These are phyloP conservation scores for Apiospora marii DNA, from an alignment of 2,329 filamentous ascomycete species.

Conservation along the genomic window DNA sequence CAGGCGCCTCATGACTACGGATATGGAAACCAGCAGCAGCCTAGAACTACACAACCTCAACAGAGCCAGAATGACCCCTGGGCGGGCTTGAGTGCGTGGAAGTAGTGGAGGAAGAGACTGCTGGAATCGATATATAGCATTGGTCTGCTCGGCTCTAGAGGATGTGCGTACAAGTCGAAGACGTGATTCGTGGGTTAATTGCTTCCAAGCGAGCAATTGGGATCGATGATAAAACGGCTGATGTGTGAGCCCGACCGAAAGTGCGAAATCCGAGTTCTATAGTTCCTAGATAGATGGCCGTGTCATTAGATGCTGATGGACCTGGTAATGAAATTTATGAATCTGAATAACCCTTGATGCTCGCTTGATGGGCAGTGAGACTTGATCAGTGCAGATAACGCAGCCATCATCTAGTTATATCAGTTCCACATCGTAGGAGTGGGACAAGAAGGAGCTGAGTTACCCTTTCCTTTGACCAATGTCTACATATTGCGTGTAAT, in stretches of 20 bases:
- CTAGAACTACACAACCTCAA: not conserved
- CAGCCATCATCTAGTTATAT: not conserved
- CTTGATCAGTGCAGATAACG: not conserved
- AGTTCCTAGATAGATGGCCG: not conserved
- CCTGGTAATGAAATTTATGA: not conserved
- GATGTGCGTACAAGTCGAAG: not conserved
- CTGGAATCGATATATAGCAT: too few species aligned
- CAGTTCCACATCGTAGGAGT: not conserved
- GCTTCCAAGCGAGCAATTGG: not conserved
- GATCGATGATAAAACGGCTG: not conserved
- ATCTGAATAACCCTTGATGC: not conserved
- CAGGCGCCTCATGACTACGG: conserved; percentile 9
- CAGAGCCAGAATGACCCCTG: conserved; percentile 44
- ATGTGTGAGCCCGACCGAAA: not conserved
- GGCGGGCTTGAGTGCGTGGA: conserved; percentile 41
- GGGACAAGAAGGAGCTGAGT: too few species aligned
- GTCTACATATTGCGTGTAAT: too few species aligned
- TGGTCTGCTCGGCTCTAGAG: not conserved
- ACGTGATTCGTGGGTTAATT: too few species aligned
- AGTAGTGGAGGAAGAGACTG: conserved; percentile 25
- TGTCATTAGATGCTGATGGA: not conserved
- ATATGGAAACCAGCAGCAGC: conserved; percentile 17
- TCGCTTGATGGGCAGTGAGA: not conserved
- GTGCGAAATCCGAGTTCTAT: not conserved
- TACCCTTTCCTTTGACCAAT: not conserved